phyloP scores from a whole-genome alignment of 2,329 filamentous ascomycete species.

The Aspergillus sp. region DNA sequence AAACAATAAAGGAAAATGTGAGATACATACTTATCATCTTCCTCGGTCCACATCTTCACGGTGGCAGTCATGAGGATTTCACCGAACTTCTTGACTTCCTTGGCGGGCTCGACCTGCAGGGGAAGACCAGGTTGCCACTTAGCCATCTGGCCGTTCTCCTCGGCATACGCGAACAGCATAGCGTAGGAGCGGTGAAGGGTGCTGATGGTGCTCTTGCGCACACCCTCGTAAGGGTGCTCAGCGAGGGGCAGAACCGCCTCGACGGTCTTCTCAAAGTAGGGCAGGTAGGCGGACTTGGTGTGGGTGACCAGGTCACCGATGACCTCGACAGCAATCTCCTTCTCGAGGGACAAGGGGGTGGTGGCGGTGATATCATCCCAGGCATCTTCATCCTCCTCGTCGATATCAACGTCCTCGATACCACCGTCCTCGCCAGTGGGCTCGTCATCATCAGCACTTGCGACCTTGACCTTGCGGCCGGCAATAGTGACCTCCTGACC shows the following conservation, averaged over 20 bases:
- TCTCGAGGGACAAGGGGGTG: slow-evolving; percentile 88
- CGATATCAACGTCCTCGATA: slow-evolving; percentile 64
- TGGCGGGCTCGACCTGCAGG: slow-evolving; percentile 72
- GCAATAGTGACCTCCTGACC: slow-evolving; percentile 74
- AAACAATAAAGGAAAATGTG: slow-evolving; percentile 18
- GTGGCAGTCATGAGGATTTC: slow-evolving; percentile 83
- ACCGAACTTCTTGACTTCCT: slow-evolving; percentile 79
- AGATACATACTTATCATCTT: slow-evolving; percentile 82
- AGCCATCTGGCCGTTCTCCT: slow-evolving; percentile 70
- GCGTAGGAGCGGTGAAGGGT: slow-evolving; percentile 93
- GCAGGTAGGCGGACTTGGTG: slow-evolving; percentile 74
- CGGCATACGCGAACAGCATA: slow-evolving; percentile 83
- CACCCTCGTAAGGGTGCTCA: slow-evolving; percentile 89
- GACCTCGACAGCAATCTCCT: slow-evolving; percentile 95
- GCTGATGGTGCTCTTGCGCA: slow-evolving; percentile 85
- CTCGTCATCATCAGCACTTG: slow-evolving; percentile 59
- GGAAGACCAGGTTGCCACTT: slow-evolving; percentile 92
- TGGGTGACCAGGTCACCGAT: slow-evolving; percentile 89
- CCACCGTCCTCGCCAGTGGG: slow-evolving; percentile 55
- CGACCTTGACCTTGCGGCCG: slow-evolving; percentile 83
- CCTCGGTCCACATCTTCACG: slow-evolving; percentile 80
- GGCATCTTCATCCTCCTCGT: slow-evolving; percentile 78
- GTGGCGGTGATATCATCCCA: slow-evolving; percentile 82
- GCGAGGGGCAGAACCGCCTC: slow-evolving; percentile 76
- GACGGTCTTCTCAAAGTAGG: slow-evolving; percentile 86